A percentile compares a stretch with the other conserved stretches of the same genome.
Evolutionary conservation across 2,329 filamentous ascomycete species (phyloP).

Genomic region (Cladophialophora bantiana): DNA sequence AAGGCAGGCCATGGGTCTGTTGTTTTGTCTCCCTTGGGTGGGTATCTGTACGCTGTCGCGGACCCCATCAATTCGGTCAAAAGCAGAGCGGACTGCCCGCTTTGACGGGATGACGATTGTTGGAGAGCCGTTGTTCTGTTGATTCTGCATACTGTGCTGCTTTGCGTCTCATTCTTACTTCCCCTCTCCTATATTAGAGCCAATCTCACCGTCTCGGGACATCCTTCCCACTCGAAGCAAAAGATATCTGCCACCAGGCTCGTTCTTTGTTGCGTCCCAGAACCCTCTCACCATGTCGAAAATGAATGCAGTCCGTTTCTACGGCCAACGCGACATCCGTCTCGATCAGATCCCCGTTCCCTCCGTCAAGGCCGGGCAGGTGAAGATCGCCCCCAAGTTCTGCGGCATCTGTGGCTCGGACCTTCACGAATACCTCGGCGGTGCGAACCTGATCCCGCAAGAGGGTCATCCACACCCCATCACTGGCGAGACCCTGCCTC

Average conservation of each 20-base stretch:
- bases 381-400: conserved; percentile 47
- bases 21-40: too few species aligned
- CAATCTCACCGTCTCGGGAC: not conserved
- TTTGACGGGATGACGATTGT: conserved; percentile 2
- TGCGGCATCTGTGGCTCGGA: conserved; percentile 45
- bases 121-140: conserved; percentile 21
- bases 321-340: conserved; percentile 54
- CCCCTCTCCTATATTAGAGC: conserved; percentile 3
- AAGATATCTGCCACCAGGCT: not conserved
- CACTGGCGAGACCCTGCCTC: conserved; percentile 59
- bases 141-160: conserved; percentile 12
- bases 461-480: conserved; percentile 59
- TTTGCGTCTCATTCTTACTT: not conserved
- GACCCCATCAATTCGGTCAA: conserved; percentile 6
- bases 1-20: not conserved
- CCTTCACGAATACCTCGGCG: conserved; percentile 58
- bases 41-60: not conserved
- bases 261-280: not conserved
- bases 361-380: conserved; percentile 49
- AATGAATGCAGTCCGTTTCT: conserved; percentile 57
- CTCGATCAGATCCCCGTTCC: conserved; percentile 53
- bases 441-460: conserved; percentile 57
- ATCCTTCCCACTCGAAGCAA: not conserved
- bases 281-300: conserved; percentile 38
- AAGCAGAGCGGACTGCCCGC: conserved; percentile 7